A percentile compares a stretch with the other conserved stretches of the same genome.
phyloP scores from a whole-genome alignment of 73 alveolate genomes.

The Stentor coeruleus region DNA sequence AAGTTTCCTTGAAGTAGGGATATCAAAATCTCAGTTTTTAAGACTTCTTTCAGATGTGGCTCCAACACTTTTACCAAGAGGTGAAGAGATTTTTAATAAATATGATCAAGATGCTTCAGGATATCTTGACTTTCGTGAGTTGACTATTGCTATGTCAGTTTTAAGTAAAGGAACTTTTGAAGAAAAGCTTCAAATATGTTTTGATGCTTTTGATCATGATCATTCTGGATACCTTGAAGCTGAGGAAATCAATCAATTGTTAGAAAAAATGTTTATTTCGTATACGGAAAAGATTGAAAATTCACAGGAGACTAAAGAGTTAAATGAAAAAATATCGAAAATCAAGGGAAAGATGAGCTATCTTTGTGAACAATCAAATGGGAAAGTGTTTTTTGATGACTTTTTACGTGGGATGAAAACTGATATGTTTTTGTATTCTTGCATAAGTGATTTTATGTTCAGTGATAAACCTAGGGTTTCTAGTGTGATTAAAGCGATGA shows the following conservation, averaged over 20 bases:
- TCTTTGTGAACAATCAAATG: neutral
- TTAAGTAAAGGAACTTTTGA: neutral
- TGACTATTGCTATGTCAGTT: neutral
- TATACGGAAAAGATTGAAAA: neutral
- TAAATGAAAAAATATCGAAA: no score
- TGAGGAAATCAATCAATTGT: neutral
- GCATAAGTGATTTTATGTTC: neutral
- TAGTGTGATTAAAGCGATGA: no score
- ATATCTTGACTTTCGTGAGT: constrained; percentile 18
- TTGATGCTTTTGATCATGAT: neutral
- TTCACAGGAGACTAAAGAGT: neutral
- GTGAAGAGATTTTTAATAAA: neutral
- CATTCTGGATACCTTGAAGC: neutral
- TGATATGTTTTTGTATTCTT: neutral
- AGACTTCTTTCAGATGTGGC: neutral
- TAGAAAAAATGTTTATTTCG: neutral
- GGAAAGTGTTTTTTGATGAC: neutral
- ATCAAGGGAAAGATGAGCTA: neutral
- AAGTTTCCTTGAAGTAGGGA: neutral
- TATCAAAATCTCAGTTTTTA: neutral
- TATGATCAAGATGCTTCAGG: constrained; percentile 9
- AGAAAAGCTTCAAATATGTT: neutral
- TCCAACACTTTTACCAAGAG: neutral
- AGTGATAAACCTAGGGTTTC: no score
- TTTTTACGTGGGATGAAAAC: constrained; percentile 7